Evolutionary conservation across 768 basidiomycete genomes (phyloP), one percentile per base, ranked within the genome.

Genomic region (Suillus occidentalis): DNA sequence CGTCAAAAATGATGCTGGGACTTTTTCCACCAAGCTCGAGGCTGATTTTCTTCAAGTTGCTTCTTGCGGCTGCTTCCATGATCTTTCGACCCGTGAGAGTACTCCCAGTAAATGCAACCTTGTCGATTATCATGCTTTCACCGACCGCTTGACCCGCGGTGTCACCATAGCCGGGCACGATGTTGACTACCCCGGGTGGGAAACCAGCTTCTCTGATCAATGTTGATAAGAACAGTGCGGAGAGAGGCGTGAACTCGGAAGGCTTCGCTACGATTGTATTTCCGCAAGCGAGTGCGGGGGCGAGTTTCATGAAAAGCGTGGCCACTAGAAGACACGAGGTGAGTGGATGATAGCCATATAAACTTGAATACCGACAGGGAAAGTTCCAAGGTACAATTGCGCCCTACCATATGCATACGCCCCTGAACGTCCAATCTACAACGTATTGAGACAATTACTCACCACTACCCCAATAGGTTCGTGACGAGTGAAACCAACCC

Each of bases 41-140:
- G 31, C 85, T 83, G 50, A 85, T 83, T 65, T 85, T 86, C 81
- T 97, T 97, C 71, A 97, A 74, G 72, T 97, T 97, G 37, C 85
- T 86, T 74, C 87, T 86, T 1, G 92, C 86, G 2, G 94, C 85
- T 3, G 91, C 89, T 70, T 92, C 87, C 83, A 94, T 81, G 73
- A 97, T 83, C 70, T 87, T 88, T 8, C 93, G 84, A 12, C 95
- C 95, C 25, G 89, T 86, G 49, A 88, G 79, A 2, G 92, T 92
- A 64, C 89, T 90, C 4, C 94, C 94, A 0, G 95, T 97, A 80
- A 97, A 96, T 0, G 93, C 89, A 36, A 95, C 78, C 76, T 92
- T 92, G 61, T 85, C 82, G 66, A 93, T 88, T 9, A 76, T 76
- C 69, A 81, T 82, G 76, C 92, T 90, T 59, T 82, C 80, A 6